A percentile compares a stretch with the other conserved stretches of the same genome.
Evolutionary conservation across 2,329 filamentous ascomycete species (phyloP).

Genomic region (Colletotrichum limetticola): DNA sequence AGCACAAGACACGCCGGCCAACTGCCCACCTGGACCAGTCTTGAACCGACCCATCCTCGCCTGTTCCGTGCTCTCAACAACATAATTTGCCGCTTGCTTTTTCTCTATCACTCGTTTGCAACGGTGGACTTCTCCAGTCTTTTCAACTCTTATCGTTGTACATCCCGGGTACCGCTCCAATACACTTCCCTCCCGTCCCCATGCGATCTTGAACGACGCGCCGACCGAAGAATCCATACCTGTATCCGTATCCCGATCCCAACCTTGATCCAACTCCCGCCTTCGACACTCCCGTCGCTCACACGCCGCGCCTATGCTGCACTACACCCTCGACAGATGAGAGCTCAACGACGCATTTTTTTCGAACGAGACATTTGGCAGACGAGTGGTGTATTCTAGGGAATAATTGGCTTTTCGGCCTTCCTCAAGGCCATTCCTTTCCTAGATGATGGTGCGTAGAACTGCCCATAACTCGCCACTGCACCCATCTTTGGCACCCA

Average conservation of each 20-base stretch:
- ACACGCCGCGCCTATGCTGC: conserved; percentile 30
- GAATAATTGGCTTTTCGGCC: conserved; percentile 47
- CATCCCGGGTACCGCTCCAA: conserved; percentile 20
- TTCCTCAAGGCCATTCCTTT: conserved; percentile 49
- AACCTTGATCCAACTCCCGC: background rate
- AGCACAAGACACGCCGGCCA: conserved; percentile 17
- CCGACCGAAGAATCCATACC: conserved; percentile 23
- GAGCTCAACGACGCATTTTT: conserved; percentile 24
- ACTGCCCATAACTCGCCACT: background rate
- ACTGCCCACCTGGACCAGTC: conserved; percentile 26
- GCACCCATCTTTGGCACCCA: background rate
- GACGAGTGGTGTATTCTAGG: conserved; percentile 37
- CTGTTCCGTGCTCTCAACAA: conserved; percentile 27
- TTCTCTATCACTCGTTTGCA: conserved; percentile 13
- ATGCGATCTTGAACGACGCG: conserved; percentile 21
- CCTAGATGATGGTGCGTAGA: conserved; percentile 62
- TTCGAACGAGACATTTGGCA: conserved; percentile 30
- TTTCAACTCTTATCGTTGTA: conserved; percentile 18
- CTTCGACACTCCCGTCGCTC: background rate
- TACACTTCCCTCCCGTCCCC: conserved; percentile 2
- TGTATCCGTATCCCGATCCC: conserved; percentile 11
- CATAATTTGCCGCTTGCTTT: conserved; percentile 24
- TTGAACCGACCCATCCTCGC: conserved; percentile 16
- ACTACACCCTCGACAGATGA: conserved; percentile 29
- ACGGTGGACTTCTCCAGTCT: conserved; percentile 29